Percentiles rank a stretch among this genome's conserved stretches.
phyloP scores from a whole-genome alignment of 2,329 filamentous ascomycete species.

The Ophiostoma sp. region DNA sequence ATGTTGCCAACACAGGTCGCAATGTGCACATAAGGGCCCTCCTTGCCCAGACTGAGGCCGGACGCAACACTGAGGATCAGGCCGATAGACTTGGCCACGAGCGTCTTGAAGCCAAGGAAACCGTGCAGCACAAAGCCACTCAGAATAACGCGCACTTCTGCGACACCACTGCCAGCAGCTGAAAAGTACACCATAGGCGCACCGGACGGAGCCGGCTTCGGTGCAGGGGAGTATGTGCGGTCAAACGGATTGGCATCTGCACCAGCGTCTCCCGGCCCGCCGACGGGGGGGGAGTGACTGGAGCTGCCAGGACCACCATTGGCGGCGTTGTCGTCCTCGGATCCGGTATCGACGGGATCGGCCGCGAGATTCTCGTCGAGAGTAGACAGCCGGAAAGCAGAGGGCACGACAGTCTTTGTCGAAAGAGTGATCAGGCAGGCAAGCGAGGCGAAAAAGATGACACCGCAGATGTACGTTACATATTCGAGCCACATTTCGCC shows the following conservation, averaged over 20 bases:
- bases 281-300: neutral
- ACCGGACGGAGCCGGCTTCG: conserved; percentile 10
- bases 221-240: conserved; percentile 13
- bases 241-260: neutral
- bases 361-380: conserved; percentile 90
- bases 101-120: conserved; percentile 81
- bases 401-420: conserved; percentile 92
- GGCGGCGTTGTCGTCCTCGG: conserved; percentile 37
- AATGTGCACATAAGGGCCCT: conserved; percentile 95
- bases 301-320: conserved; percentile 1
- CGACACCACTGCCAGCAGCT: conserved; percentile 90
- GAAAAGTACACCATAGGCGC: conserved; percentile 87
- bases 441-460: conserved; percentile 61
- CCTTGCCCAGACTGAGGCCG: conserved; percentile 88
- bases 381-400: conserved; percentile 77
- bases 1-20: conserved; percentile 94
- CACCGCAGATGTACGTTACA: conserved; percentile 65
- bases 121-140: conserved; percentile 96
- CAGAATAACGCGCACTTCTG: conserved; percentile 95
- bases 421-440: conserved; percentile 76
- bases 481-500: conserved; percentile 66
- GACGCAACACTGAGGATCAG: conserved; percentile 86
- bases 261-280: neutral
- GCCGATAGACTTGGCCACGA: conserved; percentile 77
- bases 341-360: conserved; percentile 38